Evolutionary conservation across 2,329 filamentous ascomycete species (phyloP), one percentile per base, ranked within the genome.

Genomic region (Verticillium nonalfalfae): DNA sequence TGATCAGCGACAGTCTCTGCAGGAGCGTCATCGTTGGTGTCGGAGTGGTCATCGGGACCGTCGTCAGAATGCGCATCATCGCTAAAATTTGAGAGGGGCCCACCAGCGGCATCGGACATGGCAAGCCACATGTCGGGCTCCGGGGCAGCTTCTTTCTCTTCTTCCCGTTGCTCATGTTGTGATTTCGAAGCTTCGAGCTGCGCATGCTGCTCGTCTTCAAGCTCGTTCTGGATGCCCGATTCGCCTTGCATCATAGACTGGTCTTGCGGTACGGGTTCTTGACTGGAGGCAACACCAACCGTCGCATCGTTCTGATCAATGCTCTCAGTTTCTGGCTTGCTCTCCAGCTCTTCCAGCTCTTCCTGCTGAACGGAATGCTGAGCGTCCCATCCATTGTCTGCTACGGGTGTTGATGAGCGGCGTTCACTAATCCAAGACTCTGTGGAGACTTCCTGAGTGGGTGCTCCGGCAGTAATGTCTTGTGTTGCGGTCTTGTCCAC

Each of bases 101-200:
- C 59, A 21, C 60, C 62, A 39, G 54, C 60, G 7, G 63, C 60
- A 50, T 79, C 71, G 1, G 75, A 75, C 40, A 78, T 55, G 34
- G 73, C 73, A 67, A 81, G 76, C 79, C 79, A 81, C 21, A 81
- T 75, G 65, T 81, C 79, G 0, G 77, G 77, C 39, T 77, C 72
- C n/a, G 66, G 68, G 9, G 26, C 54, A 11, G 10, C 34, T 34
- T 56, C 26, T 4, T 34, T 34, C n/a, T 56, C 45, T 50, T 50
- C n/a, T 50, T 21, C 7, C 21, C 26, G 45, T 10, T n/a, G 7
- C 9, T 50, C 45, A n/a, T 26, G 21, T 11, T 21, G 3, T 21
- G 26, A 18, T 3, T n/a, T 3, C n/a, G 7, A 5, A n/a, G 18
- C 45, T 9, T 50, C 15, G 15, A 4, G 35, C 35, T 10, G 35